A percentile compares a stretch with the other conserved stretches of the same genome.
Evolutionary conservation across 129 eudicot species (phyloP).

Genomic region (Ambrosia artemisiifolia): DNA sequence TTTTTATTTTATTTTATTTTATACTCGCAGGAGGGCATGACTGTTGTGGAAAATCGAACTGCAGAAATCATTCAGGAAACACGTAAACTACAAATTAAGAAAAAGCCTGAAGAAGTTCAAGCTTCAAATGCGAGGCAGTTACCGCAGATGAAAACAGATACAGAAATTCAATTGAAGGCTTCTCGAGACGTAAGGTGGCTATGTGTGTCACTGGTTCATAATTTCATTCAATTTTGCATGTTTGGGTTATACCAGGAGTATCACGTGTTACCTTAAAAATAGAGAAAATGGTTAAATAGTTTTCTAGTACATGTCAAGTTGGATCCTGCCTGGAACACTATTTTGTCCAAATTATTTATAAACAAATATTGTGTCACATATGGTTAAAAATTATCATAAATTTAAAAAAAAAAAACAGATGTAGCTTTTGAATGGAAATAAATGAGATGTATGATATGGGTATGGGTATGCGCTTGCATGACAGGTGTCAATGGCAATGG

Average conservation of each 20-base stretch:
- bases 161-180: slow-evolving; percentile 88
- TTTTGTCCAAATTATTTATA: background rate
- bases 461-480: slow-evolving; percentile 28
- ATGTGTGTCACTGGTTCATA: slow-evolving; percentile 46
- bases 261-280: background rate
- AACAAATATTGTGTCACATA: background rate
- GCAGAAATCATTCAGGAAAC: slow-evolving; percentile 87
- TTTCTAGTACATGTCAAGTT: background rate
- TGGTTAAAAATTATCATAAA: background rate
- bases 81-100: slow-evolving; percentile 59
- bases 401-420: too few relatives aligned
- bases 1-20: slow-evolving; percentile 3
- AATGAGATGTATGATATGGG: slow-evolving; percentile 40
- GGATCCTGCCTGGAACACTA: background rate
- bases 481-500: slow-evolving; percentile 98
- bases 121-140: slow-evolving; percentile 36
- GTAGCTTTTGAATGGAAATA: background rate
- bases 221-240: background rate
- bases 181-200: slow-evolving; percentile 99
- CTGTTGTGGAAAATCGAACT: slow-evolving; percentile 83
- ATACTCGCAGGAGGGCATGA: slow-evolving; percentile 71
- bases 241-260: slow-evolving; percentile 10
- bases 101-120: slow-evolving; percentile 37
- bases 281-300: background rate
- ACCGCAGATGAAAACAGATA: slow-evolving; percentile 39